Base-by-base conservation (phyloP, 1,284 basidiomycete genomes). In the Apiotrichum montevideense region DNA sequence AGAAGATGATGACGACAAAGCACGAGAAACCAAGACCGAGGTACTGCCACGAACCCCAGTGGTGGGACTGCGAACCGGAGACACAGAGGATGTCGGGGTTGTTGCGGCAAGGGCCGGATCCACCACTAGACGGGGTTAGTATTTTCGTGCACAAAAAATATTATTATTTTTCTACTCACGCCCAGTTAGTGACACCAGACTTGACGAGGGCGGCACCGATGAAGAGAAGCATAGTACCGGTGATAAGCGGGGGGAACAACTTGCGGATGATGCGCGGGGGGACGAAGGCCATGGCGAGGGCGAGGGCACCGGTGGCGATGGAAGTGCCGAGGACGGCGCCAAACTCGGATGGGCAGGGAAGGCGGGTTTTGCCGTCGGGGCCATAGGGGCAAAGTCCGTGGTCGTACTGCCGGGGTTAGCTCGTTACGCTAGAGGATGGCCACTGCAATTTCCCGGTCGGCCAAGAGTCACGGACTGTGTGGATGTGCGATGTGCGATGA, bases 171-270 rank as follows among this genome's bases (percentile, higher is more conserved):
- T 33, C 7, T 15, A 58, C 56, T 58, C 52, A 58, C 56, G 63
- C 66, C 68, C 68, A 70, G 61, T 70, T 70, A 52, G 61, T 68
- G 14, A 68, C 62, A 32, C 67, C 67, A 2, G 56, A 49, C 41
- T 56, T 61, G 49, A 70, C 61, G 6, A 70, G 56, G 7, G 68
- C 54, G 13, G 67, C 67, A 32, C 68, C 68, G 49, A 70, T 70
- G 51, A 68, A 67, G 34, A 58, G 54, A 34, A 70, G 52, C 66
- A 68, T 70, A 35, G 63, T 67, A 32, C 68, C 68, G 29, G 63
- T 67, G 48, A 70, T 58, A 15, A 70, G 56, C 5, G 67, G 68
- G 13, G 68, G 67, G 63, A 70, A 70, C 39, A 63, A 52, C 58
- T 67, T 68, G 35, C 63, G 55, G 55, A 70, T 67, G 11, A 55